Conservation (phyloP, 805 yeast species). For the Metschnikowia amazonensis region DNA sequence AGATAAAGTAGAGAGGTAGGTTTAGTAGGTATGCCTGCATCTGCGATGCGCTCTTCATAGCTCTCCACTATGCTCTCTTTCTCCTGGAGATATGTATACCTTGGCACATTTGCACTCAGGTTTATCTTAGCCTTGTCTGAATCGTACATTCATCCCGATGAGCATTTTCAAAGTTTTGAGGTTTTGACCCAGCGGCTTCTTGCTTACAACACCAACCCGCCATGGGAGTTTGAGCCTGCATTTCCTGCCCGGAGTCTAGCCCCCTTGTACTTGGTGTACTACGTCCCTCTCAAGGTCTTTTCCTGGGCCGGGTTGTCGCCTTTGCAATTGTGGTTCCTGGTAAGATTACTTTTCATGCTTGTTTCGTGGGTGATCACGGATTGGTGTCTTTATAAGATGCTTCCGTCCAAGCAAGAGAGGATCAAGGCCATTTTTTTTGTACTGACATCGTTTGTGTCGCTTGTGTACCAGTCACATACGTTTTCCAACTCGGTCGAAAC, state of each 20-base stretch:
- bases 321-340: constrained; percentile 46
- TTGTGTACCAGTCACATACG: constrained; percentile 79
- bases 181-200: constrained; percentile 51
- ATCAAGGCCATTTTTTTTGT: constrained; percentile 46
- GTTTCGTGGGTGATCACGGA: constrained; percentile 37
- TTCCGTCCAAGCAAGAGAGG: constrained; percentile 48
- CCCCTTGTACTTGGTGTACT: constrained; percentile 64
- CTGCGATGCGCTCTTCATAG: constrained; percentile 1
- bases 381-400: constrained; percentile 43
- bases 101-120: constrained; percentile 44
- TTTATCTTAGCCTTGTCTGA: constrained; percentile 59
- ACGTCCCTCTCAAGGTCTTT: constrained; percentile 50
- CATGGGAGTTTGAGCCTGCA: constrained; percentile 77
- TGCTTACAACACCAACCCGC: constrained; percentile 44
- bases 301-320: constrained; percentile 42
- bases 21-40: background rate
- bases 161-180: constrained; percentile 90
- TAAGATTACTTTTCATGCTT: constrained; percentile 48
- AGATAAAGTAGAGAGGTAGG: too few species aligned
- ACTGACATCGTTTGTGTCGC: constrained; percentile 64
- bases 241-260: constrained; percentile 68
- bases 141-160: constrained; percentile 96
- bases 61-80: constrained; percentile 7
- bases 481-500: constrained; percentile 88
- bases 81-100: constrained; percentile 47